Conservation (phyloP, 208 protist genomes). For the Crithidia sp. region DNA sequence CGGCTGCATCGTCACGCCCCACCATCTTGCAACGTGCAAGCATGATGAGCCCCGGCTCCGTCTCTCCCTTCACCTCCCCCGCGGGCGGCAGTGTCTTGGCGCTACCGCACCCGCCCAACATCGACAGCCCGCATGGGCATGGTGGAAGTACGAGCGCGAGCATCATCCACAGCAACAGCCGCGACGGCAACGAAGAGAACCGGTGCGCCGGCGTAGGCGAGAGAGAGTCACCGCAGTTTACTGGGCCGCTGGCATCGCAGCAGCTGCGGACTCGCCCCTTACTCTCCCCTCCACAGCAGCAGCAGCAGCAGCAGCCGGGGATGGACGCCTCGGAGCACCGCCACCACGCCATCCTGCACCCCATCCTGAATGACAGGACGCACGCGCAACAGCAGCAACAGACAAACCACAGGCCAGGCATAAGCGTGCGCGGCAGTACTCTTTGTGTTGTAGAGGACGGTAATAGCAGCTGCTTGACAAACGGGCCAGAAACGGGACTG, state of each 20-base stretch:
- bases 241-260: neutral
- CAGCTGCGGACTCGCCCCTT: neutral
- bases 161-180: neutral
- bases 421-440: neutral
- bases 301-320: neutral
- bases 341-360: neutral
- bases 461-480: neutral
- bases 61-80: conserved; percentile 6
- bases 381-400: neutral
- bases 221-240: neutral
- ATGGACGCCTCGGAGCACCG: neutral
- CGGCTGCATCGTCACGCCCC: neutral
- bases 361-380: neutral
- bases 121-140: neutral
- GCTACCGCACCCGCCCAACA: neutral
- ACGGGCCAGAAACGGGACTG: neutral
- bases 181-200: neutral
- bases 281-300: neutral
- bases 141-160: neutral
- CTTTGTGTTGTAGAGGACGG: neutral
- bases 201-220: neutral
- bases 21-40: neutral
- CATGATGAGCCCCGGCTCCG: neutral
- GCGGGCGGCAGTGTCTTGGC: neutral
- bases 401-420: too few species aligned